Base-by-base conservation (phyloP, 441 rosid genomes). In the Euphorbia celastroides region DNA sequence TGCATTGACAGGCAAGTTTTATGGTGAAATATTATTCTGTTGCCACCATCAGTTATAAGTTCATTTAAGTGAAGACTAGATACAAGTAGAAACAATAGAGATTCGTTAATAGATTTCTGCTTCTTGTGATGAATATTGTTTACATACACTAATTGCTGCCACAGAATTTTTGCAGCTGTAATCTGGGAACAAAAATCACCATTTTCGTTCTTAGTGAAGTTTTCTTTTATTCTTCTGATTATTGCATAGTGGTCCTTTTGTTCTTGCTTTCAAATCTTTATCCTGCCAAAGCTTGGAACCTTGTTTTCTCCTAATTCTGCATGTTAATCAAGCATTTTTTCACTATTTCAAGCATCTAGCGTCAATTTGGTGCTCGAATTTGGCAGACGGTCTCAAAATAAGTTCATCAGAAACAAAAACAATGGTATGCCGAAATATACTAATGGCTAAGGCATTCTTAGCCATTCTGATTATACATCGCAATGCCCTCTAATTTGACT, bases 31-130 rank as follows among this genome's bases (percentile, higher is more conserved):
- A 17, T n/a, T n/a, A n/a, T 52, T 38, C 8, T 41, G 38, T 56
- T 48, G 25, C 38, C 42, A 55, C 66, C 30, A 11, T 28, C 30
- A 60, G 9, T 5, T 67, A 67, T 73, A 56, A 57, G 67, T 51
- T 64, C 10, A 59, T 38, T 10, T 4, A 59, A 66, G 23, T 12
- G 7, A 17, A 19, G 6, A 32, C 9, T 17, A 51, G 25, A 28
- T 16, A 2, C 25, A 1, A 50, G 42, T 76, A 9, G 2, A 19
- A 41, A 22, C 3, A 16, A 5, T 57, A 19, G 32, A 30, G 51
- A 42, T 60, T 38, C n/a, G n/a, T n/a, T n/a, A n/a, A n/a, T n/a
- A 26, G 10, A 3, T 34, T 64, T 42, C 7, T 16, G 2, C 50
- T 36, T 27, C 19, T 19, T 75, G 65, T 0, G 13, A 27, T 10